Evolutionary conservation across 345 rosid species (phyloP).

Genomic region (Brassica rapa): DNA sequence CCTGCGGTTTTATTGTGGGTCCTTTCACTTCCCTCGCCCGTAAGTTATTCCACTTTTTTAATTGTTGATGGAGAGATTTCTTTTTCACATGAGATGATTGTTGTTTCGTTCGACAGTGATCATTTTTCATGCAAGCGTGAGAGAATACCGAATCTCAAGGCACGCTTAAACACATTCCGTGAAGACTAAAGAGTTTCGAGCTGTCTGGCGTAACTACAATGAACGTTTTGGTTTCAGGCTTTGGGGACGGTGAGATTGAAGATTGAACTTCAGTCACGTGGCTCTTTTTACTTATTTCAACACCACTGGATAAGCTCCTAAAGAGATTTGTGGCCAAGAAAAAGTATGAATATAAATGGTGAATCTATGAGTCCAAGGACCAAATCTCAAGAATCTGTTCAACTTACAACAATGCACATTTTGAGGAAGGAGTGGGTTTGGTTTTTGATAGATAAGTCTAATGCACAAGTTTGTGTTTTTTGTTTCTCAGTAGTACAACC

Average conservation of each 20-base stretch:
- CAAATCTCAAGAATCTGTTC: no score
- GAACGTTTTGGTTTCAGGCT: conserved; percentile 7
- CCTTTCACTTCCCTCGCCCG: conserved; percentile 33
- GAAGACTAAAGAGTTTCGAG: conserved; percentile 45
- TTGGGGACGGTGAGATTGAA: neutral
- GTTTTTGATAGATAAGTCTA: no score
- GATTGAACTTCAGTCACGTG: neutral
- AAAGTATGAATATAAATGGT: no score
- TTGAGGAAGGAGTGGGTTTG: no score
- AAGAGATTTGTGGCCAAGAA: no score
- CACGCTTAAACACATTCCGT: conserved; percentile 44
- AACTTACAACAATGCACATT: no score
- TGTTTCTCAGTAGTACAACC: no score
- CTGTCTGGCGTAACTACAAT: conserved; percentile 46
- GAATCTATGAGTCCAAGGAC: no score
- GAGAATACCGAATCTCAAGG: conserved; percentile 44
- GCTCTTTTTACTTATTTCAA: neutral
- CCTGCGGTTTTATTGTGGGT: conserved; percentile 41
- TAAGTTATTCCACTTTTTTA: conserved; percentile 15
- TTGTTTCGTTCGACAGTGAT: conserved; percentile 19
- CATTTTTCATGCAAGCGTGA: conserved; percentile 38
- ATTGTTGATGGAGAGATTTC: neutral
- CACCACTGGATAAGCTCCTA: no score
- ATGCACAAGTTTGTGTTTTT: no score
- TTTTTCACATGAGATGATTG: conserved; percentile 8